phyloP scores from a whole-genome alignment of 371 early-diverging fungal genomes.

The Mortierella sp. region DNA sequence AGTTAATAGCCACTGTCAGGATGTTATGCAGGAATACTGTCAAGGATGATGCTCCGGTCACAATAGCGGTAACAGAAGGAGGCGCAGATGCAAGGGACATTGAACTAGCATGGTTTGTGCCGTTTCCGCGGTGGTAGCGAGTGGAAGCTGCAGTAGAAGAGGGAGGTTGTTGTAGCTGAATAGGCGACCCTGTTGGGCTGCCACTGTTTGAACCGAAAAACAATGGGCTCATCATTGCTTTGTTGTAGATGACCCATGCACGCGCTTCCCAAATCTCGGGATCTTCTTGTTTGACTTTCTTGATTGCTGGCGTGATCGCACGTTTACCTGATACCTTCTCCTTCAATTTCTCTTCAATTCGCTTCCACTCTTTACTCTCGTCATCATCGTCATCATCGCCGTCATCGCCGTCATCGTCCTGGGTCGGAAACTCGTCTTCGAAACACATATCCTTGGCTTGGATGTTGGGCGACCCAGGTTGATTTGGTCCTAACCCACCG shows the following conservation, averaged over 20 bases:
- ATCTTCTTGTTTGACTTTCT: slow-evolving; percentile 7
- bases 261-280: slow-evolving; percentile 51
- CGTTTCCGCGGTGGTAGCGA: neutral
- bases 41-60: slow-evolving; percentile 21
- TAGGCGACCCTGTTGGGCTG: slow-evolving; percentile 4
- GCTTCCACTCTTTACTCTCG: neutral
- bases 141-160: neutral
- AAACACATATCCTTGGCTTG: slow-evolving; percentile 22
- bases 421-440: slow-evolving; percentile 6
- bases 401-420: neutral
- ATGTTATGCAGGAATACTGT: slow-evolving; percentile 37
- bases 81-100: neutral
- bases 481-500: slow-evolving; percentile 20
- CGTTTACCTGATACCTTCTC: neutral
- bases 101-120: neutral
- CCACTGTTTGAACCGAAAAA: neutral
- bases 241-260: slow-evolving; percentile 53
- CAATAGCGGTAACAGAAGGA: neutral
- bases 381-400: neutral
- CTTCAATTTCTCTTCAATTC: neutral
- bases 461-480: slow-evolving; percentile 23
- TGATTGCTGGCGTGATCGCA: neutral
- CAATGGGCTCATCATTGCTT: slow-evolving; percentile 27
- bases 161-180: slow-evolving; percentile 1
- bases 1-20: slow-evolving; percentile 38